phyloP scores from a whole-genome alignment of 345 rosid genomes.

The Lumnitzera littorea region DNA sequence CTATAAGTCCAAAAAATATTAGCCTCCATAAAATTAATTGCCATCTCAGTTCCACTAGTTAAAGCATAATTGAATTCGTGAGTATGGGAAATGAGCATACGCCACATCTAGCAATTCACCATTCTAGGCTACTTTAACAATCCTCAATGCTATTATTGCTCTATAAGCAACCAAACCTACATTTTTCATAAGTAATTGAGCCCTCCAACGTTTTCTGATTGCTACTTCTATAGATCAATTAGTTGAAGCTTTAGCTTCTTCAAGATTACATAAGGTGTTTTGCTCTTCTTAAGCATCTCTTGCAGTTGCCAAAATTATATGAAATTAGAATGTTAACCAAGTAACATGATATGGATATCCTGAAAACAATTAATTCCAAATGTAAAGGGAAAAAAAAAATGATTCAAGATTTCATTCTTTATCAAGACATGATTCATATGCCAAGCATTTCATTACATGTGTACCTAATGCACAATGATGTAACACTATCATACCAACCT shows the following conservation, averaged over 20 bases:
- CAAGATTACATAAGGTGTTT: conserved; percentile 27
- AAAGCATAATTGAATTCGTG: background rate
- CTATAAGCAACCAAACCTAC: conserved; percentile 77
- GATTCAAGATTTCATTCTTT: too few relatives aligned
- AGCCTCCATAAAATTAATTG: too few relatives aligned
- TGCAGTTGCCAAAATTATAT: conserved; percentile 37
- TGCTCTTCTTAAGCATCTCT: conserved; percentile 42
- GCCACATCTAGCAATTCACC: conserved; percentile 25
- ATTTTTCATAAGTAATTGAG: conserved; percentile 62
- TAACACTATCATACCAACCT: conserved; percentile 25
- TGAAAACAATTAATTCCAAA: too few relatives aligned
- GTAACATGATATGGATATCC: too few relatives aligned
- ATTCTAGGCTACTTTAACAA: conserved; percentile 50
- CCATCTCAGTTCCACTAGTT: too few relatives aligned
- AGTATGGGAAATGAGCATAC: conserved; percentile 23
- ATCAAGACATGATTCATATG: too few relatives aligned
- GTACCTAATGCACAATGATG: too few relatives aligned
- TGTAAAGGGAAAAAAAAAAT: too few relatives aligned
- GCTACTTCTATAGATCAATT: conserved; percentile 36
- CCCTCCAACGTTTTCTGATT: conserved; percentile 42
- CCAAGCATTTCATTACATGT: too few relatives aligned
- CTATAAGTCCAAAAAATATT: conserved; percentile 7
- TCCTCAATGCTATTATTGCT: conserved; percentile 55
- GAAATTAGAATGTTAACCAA: background rate
- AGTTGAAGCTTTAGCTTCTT: conserved; percentile 46